These are phyloP conservation scores for Tuber magnatum DNA, from an alignment of 495 filamentous ascomycete species.

Conservation along the genomic window DNA sequence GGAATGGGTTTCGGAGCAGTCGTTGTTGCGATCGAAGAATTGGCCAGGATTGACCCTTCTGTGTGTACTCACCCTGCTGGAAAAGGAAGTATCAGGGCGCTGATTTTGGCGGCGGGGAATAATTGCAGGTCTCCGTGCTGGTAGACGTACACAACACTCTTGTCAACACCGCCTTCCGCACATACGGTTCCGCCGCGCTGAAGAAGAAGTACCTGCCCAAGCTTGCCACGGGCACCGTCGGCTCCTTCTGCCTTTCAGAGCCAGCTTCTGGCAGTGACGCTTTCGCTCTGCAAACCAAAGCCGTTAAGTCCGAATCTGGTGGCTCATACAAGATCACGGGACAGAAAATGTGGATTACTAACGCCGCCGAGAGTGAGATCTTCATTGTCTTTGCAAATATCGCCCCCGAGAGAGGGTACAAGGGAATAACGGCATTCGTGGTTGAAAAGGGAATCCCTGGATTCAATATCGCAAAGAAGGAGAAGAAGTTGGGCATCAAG, in stretches of 20 bases:
- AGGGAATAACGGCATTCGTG: slow-evolving; percentile 93
- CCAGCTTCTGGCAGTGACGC: slow-evolving; percentile 90
- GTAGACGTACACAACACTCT: slow-evolving; percentile 74
- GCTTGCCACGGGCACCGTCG: slow-evolving; percentile 82
- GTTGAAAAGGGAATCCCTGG: slow-evolving; percentile 83
- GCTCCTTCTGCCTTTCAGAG: slow-evolving; percentile 94
- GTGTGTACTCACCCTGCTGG: slow-evolving; percentile 50
- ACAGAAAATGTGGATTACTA: slow-evolving; percentile 99
- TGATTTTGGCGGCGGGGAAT: not conserved
- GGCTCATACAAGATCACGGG: slow-evolving; percentile 81
- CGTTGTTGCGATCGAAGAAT: slow-evolving; percentile 93
- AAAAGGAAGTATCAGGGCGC: not conserved
- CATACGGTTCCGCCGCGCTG: slow-evolving; percentile 65
- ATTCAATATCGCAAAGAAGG: slow-evolving; percentile 96
- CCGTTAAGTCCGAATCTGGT: slow-evolving; percentile 60
- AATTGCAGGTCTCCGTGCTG: slow-evolving; percentile 35
- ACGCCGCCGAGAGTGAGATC: slow-evolving; percentile 83
- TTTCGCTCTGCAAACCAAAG: slow-evolving; percentile 87
- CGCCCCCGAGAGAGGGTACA: slow-evolving; percentile 78
- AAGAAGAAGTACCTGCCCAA: slow-evolving; percentile 81
- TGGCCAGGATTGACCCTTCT: slow-evolving; percentile 87
- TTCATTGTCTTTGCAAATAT: slow-evolving; percentile 98
- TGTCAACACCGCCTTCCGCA: slow-evolving; percentile 87
- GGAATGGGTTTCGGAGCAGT: slow-evolving; percentile 98
- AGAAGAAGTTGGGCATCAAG: slow-evolving; percentile 97